Base-by-base conservation (phyloP, 176 grass and related monocot genomes). In the Juncus inflexus region DNA sequence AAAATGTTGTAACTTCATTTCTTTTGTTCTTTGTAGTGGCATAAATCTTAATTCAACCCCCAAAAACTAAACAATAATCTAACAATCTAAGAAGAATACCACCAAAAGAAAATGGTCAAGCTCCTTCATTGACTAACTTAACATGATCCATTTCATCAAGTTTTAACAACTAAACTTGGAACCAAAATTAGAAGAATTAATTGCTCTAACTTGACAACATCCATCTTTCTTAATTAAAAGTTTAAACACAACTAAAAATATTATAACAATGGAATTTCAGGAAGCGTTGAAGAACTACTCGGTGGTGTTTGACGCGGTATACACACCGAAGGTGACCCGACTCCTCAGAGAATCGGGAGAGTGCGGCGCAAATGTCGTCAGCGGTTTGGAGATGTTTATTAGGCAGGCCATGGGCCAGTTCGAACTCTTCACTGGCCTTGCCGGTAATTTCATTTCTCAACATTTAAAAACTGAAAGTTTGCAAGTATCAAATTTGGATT, bases 361-460 rank as follows among this genome's bases (percentile, higher is more conserved):
- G 57, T 86, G 82, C 6, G 94, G 94, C 64, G 80, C 77, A 10
- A 82, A 73, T 35, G 85, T 91, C 66, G 94, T 97, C 76, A 97
- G 94, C 4, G 94, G 94, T 66, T 50, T 89, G n/a, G 94, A 97
- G 82, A 97, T 97, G 94, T 97, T 97, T 61, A 91, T 86, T 62
- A 89, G 94, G 76, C 94, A 92, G 82, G 88, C 88, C 54, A 84
- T 86, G 85, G 80, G 85, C 15, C 94, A 97, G 69, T 97, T 91
- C 52, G 94, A 97, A 75, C 72, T 84, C 70, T 97, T 97, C 69
- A 97, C 80, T 12, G 89, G 78, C 77, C 77, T 86, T 74, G 36
- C 80, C 72, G 94, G 87, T 97, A 83, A 55, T 58, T 65, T 60
- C 35, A 68, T 63, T 13, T 4, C 39, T 55, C 15, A 54, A 28